A percentile compares a stretch with the other conserved stretches of the same genome.
These are phyloP conservation scores for Nakaseomyces delphensis DNA, from an alignment of 1,139 yeast species.

Conservation along the genomic window DNA sequence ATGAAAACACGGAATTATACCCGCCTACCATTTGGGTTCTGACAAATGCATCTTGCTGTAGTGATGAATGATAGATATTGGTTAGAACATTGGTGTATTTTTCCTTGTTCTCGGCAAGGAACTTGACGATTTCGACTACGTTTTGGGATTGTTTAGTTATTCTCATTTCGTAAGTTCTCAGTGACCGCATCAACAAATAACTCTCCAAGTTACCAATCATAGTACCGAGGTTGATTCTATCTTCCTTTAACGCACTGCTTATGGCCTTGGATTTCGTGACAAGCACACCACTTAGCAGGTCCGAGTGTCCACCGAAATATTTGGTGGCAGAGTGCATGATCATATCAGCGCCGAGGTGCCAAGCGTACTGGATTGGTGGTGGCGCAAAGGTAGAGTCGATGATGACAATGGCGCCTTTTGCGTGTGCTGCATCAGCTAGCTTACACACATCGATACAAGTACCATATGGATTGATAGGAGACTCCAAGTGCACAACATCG, in stretches of 20 bases:
- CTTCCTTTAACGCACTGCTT: slow-evolving; percentile 42
- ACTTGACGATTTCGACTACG: slow-evolving; percentile 56
- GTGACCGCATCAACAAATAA: slow-evolving; percentile 62
- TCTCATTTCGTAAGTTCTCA: slow-evolving; percentile 71
- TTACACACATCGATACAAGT: slow-evolving; percentile 51
- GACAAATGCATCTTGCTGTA: slow-evolving; percentile 61
- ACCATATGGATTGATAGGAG: slow-evolving; percentile 85
- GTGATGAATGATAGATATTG: slow-evolving; percentile 58
- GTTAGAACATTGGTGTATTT: slow-evolving; percentile 36
- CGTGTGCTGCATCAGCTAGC: slow-evolving; percentile 61
- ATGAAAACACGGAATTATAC: slow-evolving; percentile 65
- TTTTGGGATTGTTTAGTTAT: slow-evolving; percentile 55
- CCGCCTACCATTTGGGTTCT: slow-evolving; percentile 57
- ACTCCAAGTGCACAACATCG: slow-evolving; percentile 74
- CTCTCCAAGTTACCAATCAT: slow-evolving; percentile 72
- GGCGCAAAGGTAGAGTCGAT: slow-evolving; percentile 93
- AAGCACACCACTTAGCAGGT: slow-evolving; percentile 71
- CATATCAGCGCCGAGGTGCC: slow-evolving; percentile 70
- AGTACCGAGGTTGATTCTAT: slow-evolving; percentile 66
- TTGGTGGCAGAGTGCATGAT: slow-evolving; percentile 91
- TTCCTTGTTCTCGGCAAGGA: slow-evolving; percentile 41
- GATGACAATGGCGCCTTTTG: slow-evolving; percentile 54
- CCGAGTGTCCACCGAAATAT: slow-evolving; percentile 93
- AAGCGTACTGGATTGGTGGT: slow-evolving; percentile 79
- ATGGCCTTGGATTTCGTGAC: slow-evolving; percentile 48